Base-by-base conservation (phyloP, 768 basidiomycete species). In the Suillus lakei region DNA sequence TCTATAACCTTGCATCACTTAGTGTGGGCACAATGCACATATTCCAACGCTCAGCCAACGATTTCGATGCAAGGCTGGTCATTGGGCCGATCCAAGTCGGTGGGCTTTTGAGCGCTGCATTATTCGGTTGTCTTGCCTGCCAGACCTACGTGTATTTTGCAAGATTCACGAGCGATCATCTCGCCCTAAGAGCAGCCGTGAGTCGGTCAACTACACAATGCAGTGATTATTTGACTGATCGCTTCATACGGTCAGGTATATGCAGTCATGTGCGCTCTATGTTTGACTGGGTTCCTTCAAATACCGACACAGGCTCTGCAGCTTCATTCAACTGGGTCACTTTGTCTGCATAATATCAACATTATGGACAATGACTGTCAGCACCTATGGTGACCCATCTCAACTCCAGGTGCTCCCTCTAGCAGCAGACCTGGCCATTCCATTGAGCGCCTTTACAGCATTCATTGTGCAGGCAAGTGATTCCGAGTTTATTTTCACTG, bases 31-130 rank as follows among this genome's bases (percentile, higher is more conserved):
- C 23, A 2, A 48, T 48, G 48, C 48, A 26, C 23, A 48, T 15
- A 23, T 7, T 15, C 15, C 23, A 48, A 15, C 23, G 48, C 13
- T 48, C 48, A 48, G 48, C 3, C 23, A 48, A 15, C 8, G 16
- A 9, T 51, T 51, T 51, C 16, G 16, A 51, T 16, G 53, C 30
- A 18, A 54, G 30, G 4, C 18, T 54, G 10, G 36, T 59, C 62
- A 32, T 66, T 16, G 69, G 66, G n/a, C 66, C 68, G 15, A 38
- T 69, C n/a, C 66, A 69, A 41, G 62, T 69, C n/a, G 63, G 69
- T 26, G 61, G 60, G 23, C 32, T 69, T 16, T 51, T 66, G 9
- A 64, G 63, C 13, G 41, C 60, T 12, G 46, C 65, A 28, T 50
- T 70, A 26, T 68, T 70, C 41, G 69, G 69, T 12, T 60, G 69